These are phyloP conservation scores for Platanthera guangdongensis DNA, from an alignment of 106 monocot genomes.

Conservation along the genomic window DNA sequence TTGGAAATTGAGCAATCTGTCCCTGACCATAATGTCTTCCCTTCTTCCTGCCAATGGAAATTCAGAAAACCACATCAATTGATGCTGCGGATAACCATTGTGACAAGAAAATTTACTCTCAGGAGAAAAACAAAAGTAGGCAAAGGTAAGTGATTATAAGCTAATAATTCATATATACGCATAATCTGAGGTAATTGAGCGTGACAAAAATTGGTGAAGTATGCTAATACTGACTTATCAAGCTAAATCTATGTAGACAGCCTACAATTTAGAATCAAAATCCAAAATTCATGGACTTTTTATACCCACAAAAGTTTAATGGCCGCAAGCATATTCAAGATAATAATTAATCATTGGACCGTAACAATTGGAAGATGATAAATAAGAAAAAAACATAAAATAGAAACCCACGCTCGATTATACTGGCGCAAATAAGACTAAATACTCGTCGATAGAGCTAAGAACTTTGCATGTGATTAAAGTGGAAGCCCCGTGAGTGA, in stretches of 20 bases:
- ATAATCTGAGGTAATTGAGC: background rate
- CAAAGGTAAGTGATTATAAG: background rate
- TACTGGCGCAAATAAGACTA: background rate
- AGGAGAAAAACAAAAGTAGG: background rate
- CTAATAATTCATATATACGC: background rate
- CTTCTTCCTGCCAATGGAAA: background rate
- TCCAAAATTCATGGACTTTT: background rate
- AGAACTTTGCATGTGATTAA: background rate
- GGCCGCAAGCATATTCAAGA: background rate
- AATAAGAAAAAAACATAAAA: background rate
- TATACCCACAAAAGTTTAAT: background rate
- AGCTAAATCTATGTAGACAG: background rate
- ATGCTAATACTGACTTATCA: background rate
- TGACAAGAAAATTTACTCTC: slow-evolving; percentile 3
- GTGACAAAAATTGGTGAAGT: background rate
- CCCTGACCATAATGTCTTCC: background rate
- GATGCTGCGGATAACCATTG: background rate
- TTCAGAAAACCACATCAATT: background rate
- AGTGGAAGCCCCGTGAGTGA: background rate
- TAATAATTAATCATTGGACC: background rate
- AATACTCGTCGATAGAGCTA: background rate
- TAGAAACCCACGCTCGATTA: background rate
- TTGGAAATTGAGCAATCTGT: background rate
- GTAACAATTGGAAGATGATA: background rate
- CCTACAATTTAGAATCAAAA: background rate